Percentiles rank a stretch among this genome's conserved stretches.
Conservation (phyloP, 768 basidiomycete species). For the Infundibulicybe gibba region DNA sequence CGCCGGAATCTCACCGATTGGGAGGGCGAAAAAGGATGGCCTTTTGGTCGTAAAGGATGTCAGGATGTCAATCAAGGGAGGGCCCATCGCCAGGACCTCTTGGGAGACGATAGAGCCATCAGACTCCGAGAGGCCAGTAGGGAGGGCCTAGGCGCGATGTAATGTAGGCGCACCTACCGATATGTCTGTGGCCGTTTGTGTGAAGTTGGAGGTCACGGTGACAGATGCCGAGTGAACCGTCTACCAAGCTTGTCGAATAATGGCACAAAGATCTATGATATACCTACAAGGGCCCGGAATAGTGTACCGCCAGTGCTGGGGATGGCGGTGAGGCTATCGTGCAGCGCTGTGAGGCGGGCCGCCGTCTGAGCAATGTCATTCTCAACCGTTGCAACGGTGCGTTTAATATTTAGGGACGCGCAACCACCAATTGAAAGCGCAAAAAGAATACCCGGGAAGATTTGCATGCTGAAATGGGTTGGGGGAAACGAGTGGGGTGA, state of each 20-base stretch:
- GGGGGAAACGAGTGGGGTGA: no score
- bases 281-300: constrained; percentile 20
- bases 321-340: constrained; percentile 25
- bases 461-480: no score
- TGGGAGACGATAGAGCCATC: constrained; percentile 21
- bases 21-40: constrained; percentile 20
- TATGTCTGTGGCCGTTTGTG: not conserved
- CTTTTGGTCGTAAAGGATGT: constrained; percentile 17
- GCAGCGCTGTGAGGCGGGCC: constrained; percentile 20
- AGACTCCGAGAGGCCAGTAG: constrained; percentile 15
- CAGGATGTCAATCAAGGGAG: constrained; percentile 20
- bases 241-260: constrained; percentile 16
- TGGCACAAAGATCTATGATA: constrained; percentile 5
- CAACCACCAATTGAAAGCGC: no score
- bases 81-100: constrained; percentile 17
- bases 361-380: constrained; percentile 23
- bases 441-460: no score
- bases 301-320: constrained; percentile 20
- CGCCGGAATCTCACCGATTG: constrained; percentile 23
- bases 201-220: constrained; percentile 10
- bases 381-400: constrained; percentile 21
- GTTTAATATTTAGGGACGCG: not conserved
- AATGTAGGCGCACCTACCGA: not conserved
- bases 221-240: constrained; percentile 14
- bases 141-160: constrained; percentile 10